phyloP scores from a whole-genome alignment of 345 rosid genomes.

The Nephelium lappaceum region DNA sequence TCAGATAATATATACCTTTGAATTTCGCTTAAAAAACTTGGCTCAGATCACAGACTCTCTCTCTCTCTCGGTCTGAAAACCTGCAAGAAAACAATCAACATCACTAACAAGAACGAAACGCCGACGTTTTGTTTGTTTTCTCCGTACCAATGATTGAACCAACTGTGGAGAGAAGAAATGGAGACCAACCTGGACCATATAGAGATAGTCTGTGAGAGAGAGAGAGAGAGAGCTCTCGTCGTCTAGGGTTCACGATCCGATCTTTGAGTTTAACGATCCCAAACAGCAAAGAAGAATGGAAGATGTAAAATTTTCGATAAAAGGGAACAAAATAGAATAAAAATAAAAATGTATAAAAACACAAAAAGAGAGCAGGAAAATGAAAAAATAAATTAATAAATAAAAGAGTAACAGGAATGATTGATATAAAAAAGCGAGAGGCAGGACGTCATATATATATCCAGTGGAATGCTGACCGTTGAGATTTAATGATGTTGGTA shows the following conservation, averaged over 20 bases:
- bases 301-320: neutral
- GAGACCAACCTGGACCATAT: constrained; percentile 1
- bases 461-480: neutral
- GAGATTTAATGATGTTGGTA: neutral
- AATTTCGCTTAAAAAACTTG: neutral
- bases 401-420: neutral
- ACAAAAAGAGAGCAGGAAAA: neutral
- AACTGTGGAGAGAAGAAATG: neutral
- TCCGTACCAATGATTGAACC: neutral
- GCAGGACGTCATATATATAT: neutral
- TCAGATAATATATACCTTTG: neutral
- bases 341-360: neutral
- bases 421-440: neutral
- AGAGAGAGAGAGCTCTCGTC: constrained; percentile 13
- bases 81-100: constrained; percentile 2
- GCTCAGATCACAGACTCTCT: constrained; percentile 20
- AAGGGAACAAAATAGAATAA: too few relatives aligned
- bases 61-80: constrained; percentile 12
- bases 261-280: constrained; percentile 32
- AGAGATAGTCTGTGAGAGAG: neutral
- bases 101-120: neutral
- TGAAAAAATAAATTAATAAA: neutral
- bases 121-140: neutral
- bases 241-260: constrained; percentile 34
- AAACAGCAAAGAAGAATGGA: constrained; percentile 8